phyloP scores from a whole-genome alignment of 306 rosid species.

The Canavalia gladiata region DNA sequence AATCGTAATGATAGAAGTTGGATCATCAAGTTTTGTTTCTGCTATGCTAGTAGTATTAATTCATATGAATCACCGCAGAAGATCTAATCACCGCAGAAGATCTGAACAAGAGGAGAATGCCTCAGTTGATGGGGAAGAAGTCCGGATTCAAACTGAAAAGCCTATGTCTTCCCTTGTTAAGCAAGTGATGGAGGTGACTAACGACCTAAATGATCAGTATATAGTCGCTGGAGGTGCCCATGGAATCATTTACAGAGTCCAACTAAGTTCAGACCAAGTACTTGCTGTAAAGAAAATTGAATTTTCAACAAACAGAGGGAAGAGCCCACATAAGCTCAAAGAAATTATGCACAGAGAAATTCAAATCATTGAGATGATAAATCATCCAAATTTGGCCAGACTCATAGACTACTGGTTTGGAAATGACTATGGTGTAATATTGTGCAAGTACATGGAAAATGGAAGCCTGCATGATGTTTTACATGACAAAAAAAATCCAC shows the following conservation, averaged over 20 bases:
- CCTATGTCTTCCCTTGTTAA: constrained; percentile 45
- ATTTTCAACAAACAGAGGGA: constrained; percentile 15
- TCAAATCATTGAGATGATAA: constrained; percentile 52
- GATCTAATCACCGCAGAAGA: background rate
- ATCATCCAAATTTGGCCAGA: constrained; percentile 64
- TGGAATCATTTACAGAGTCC: constrained; percentile 68
- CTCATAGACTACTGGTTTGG: constrained; percentile 56
- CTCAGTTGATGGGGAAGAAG: background rate
- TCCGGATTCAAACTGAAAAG: constrained; percentile 6
- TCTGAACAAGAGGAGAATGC: background rate
- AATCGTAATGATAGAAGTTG: no score
- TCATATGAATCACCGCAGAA: background rate
- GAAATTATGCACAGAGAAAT: constrained; percentile 7
- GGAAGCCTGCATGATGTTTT: constrained; percentile 73
- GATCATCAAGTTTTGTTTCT: constrained; percentile 33
- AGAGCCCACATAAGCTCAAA: constrained; percentile 44
- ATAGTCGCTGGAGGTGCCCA: constrained; percentile 74
- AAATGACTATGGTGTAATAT: constrained; percentile 55
- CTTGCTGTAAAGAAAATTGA: constrained; percentile 64
- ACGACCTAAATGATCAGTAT: constrained; percentile 52
- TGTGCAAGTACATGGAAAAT: constrained; percentile 60
- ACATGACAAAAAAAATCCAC: constrained; percentile 54
- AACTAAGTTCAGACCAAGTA: constrained; percentile 6
- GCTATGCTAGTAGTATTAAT: constrained; percentile 36
- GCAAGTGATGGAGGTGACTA: constrained; percentile 58